Conservation (phyloP, 257 asterid genomes). For the Lavandula angustifolia region DNA sequence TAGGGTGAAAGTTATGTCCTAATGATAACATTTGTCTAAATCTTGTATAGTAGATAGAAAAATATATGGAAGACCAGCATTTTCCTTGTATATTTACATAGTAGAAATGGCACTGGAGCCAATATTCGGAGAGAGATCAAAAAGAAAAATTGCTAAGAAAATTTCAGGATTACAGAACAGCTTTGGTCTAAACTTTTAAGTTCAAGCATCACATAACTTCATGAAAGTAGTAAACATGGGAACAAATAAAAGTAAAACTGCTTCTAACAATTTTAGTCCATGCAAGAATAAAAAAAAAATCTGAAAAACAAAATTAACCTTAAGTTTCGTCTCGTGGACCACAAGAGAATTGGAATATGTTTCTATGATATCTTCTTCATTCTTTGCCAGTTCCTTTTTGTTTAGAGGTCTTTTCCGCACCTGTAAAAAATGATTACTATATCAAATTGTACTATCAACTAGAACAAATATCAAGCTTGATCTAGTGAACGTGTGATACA, state of each 20-base stretch:
- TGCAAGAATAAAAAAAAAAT: slow-evolving; percentile 9
- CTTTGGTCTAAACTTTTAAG: slow-evolving; percentile 5
- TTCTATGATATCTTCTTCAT: slow-evolving; percentile 84
- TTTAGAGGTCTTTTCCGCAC: slow-evolving; percentile 91
- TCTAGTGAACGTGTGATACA: not conserved
- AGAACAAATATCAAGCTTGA: not conserved
- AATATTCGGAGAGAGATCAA: slow-evolving; percentile 7
- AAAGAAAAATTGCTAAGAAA: slow-evolving; percentile 5
- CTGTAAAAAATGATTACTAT: slow-evolving; percentile 43
- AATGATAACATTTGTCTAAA: not conserved
- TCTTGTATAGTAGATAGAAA: slow-evolving; percentile 1
- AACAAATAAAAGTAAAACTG: slow-evolving; percentile 19
- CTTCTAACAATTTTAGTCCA: not conserved
- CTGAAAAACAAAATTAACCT: slow-evolving; percentile 38
- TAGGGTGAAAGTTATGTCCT: not conserved
- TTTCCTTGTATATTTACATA: slow-evolving; percentile 13
- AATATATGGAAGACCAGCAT: not conserved
- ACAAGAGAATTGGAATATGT: slow-evolving; percentile 62
- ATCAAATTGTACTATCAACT: slow-evolving; percentile 28
- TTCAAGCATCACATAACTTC: slow-evolving; percentile 19
- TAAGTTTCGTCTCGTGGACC: slow-evolving; percentile 87
- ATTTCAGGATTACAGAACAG: slow-evolving; percentile 13
- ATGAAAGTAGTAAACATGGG: not conserved
- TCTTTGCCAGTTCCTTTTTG: slow-evolving; percentile 86
- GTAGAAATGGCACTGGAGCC: not conserved